A percentile compares a stretch with the other conserved stretches of the same genome.
phyloP scores from a whole-genome alignment of 192 early-diverging fungal species.

The Paraglomus occultum region DNA sequence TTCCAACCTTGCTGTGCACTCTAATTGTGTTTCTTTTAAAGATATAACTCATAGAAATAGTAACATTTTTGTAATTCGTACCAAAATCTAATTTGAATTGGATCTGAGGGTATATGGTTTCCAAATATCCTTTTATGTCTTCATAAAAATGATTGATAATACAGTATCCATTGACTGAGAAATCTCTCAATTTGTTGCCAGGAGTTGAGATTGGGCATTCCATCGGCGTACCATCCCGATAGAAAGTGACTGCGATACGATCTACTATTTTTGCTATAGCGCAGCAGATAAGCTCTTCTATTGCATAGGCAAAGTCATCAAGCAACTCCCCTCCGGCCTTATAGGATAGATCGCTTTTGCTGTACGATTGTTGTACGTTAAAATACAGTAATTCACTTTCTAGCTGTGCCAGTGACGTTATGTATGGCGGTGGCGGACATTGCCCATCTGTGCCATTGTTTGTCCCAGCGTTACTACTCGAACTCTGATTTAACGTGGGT shows the following conservation, averaged over 20 bases:
- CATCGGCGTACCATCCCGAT: conserved; percentile 22
- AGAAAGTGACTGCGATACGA: conserved; percentile 23
- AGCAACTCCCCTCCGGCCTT: conserved; percentile 23
- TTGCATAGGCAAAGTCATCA: conserved; percentile 24
- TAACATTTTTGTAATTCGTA: conserved; percentile 23
- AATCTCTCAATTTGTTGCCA: conserved; percentile 13
- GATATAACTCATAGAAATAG: conserved; percentile 9
- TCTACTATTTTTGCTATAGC: conserved; percentile 20
- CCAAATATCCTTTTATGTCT: conserved; percentile 28
- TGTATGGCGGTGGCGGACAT: neutral
- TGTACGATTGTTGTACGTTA: neutral
- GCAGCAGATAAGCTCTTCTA: conserved; percentile 23
- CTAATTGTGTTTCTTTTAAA: conserved; percentile 21
- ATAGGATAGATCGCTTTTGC: neutral
- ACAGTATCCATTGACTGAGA: conserved; percentile 23
- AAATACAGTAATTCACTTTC: conserved; percentile 24
- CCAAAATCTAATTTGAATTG: conserved; percentile 26
- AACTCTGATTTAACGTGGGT: neutral
- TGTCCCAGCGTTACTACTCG: neutral
- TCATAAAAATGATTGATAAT: conserved; percentile 29
- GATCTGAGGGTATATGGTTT: conserved; percentile 11
- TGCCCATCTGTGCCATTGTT: neutral
- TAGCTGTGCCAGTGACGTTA: conserved; percentile 6
- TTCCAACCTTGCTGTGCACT: conserved; percentile 18
- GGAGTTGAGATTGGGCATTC: neutral